Percentiles rank a stretch among this genome's conserved stretches.
phyloP scores from a whole-genome alignment of 345 rosid genomes.

The Pseudoturritis turrita region DNA sequence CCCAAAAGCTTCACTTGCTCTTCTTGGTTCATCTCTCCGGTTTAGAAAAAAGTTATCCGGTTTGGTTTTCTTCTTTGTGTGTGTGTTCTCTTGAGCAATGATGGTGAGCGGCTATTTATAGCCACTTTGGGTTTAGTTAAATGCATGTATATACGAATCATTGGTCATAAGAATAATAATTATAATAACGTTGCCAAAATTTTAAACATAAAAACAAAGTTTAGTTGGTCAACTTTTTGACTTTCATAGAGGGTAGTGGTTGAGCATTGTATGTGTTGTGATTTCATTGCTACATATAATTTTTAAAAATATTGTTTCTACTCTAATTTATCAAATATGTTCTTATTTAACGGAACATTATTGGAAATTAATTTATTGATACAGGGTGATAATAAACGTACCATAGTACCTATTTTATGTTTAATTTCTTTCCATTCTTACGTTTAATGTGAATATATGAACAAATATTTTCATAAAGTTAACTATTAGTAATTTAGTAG shows the following conservation, averaged over 20 bases:
- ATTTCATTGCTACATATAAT: neutral
- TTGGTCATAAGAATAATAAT: neutral
- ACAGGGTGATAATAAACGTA: neutral
- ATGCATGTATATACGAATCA: neutral
- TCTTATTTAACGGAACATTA: too few relatives aligned
- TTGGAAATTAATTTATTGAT: neutral
- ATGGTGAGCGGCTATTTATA: neutral
- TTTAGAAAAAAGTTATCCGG: neutral
- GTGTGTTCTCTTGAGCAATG: neutral
- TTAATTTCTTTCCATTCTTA: neutral
- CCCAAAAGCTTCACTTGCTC: conserved; percentile 38
- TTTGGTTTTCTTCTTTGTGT: neutral
- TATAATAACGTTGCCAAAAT: neutral
- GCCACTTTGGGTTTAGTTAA: neutral
- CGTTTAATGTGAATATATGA: neutral
- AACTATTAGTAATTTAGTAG: too few relatives aligned
- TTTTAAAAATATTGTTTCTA: neutral
- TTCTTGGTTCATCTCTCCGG: conserved; percentile 26
- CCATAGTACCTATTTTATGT: neutral
- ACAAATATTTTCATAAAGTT: neutral
- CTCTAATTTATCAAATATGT: too few relatives aligned
- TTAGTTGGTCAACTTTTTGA: neutral
- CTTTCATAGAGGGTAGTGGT: conserved; percentile 12
- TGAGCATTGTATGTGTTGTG: neutral
- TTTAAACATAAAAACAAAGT: neutral